phyloP scores from a whole-genome alignment of 225 moss, liverwort and hornwort species.

The Ulota crispa region DNA sequence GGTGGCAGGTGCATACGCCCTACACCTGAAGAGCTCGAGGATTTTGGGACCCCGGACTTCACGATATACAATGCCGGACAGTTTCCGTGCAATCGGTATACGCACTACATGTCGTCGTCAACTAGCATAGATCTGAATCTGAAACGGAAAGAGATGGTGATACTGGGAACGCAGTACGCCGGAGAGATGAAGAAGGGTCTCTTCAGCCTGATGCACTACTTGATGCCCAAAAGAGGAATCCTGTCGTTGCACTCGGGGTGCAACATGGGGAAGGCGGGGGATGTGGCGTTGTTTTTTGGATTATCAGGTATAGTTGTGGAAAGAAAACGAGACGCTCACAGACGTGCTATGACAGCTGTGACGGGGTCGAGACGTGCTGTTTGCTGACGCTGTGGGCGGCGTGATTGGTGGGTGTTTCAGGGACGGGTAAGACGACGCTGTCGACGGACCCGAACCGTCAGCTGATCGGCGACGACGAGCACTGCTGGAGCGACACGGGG shows the following conservation, averaged over 20 bases:
- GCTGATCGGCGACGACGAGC: slow-evolving; percentile 96
- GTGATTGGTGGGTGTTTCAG: slow-evolving; percentile 45
- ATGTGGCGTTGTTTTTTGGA: slow-evolving; percentile 99
- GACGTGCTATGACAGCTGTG: slow-evolving; percentile 44
- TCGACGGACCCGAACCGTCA: slow-evolving; percentile 89
- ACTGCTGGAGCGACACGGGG: slow-evolving; percentile 86
- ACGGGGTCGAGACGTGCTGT: neutral
- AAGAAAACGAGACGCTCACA: slow-evolving; percentile 66
- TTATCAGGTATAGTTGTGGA: slow-evolving; percentile 99
- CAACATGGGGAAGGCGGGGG: slow-evolving; percentile 99
- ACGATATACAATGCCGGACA: slow-evolving; percentile 99
- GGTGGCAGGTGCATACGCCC: slow-evolving; percentile 99
- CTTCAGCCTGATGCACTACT: slow-evolving; percentile 99
- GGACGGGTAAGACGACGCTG: slow-evolving; percentile 96
- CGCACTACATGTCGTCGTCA: slow-evolving; percentile 99
- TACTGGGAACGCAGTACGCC: slow-evolving; percentile 99
- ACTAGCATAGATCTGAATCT: slow-evolving; percentile 99
- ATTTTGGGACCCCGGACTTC: slow-evolving; percentile 99
- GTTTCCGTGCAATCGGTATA: slow-evolving; percentile 99
- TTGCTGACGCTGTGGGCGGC: slow-evolving; percentile 21
- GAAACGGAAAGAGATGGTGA: slow-evolving; percentile 99
- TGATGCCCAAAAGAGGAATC: slow-evolving; percentile 99
- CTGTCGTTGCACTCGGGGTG: slow-evolving; percentile 99
- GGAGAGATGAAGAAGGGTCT: slow-evolving; percentile 99
- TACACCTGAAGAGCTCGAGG: slow-evolving; percentile 99